phyloP scores from a whole-genome alignment of 164 flowering plant species.

The Magnolia officinalis region DNA sequence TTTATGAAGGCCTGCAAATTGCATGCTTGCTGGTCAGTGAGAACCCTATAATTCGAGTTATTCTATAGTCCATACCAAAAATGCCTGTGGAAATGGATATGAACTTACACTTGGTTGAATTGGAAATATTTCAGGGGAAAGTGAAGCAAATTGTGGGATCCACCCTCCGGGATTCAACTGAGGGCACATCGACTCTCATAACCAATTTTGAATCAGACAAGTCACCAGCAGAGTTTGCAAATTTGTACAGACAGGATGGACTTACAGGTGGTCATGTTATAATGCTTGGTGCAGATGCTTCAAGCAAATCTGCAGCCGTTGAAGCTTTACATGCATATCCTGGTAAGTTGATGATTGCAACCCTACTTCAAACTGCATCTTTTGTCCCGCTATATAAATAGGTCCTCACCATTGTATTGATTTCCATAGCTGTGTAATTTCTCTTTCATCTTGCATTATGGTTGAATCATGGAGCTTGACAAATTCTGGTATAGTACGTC shows the following conservation, averaged over 20 bases:
- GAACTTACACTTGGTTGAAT: conserved; percentile 2
- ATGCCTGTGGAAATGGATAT: background rate
- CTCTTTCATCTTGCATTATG: background rate
- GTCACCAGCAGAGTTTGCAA: conserved; percentile 81
- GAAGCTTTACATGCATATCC: conserved; percentile 88
- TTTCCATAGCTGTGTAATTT: background rate
- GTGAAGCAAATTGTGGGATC: conserved; percentile 99
- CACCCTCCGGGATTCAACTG: conserved; percentile 70
- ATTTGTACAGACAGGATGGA: conserved; percentile 66
- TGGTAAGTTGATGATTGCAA: conserved; percentile 37
- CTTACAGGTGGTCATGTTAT: conserved; percentile 96
- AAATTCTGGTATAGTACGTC: background rate
- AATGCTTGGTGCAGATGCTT: conserved; percentile 96
- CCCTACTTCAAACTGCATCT: background rate
- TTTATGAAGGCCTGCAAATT: too few relatives aligned
- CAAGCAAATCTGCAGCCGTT: conserved; percentile 72
- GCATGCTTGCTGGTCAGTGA: too few relatives aligned
- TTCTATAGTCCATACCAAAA: background rate
- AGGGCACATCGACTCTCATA: conserved; percentile 46
- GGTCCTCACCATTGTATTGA: background rate
- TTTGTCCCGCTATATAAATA: background rate
- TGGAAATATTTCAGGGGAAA: conserved; percentile 62
- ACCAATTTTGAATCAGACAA: conserved; percentile 95
- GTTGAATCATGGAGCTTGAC: background rate
- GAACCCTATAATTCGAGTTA: too few relatives aligned